Base-by-base conservation (phyloP, 345 rosid species). In the Gossypium australe region DNA sequence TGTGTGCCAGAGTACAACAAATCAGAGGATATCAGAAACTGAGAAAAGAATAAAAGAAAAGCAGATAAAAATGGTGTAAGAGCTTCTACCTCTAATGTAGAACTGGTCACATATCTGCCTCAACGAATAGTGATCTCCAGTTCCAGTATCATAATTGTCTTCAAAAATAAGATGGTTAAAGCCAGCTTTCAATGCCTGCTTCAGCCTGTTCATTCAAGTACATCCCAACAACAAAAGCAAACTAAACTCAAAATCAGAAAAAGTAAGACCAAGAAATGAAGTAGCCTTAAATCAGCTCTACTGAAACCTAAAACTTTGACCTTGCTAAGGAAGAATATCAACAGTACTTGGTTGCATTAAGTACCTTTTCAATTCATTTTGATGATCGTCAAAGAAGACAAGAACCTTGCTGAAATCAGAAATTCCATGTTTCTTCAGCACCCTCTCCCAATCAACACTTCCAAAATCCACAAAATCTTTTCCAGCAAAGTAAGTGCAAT, bases 141-240 rank as follows among this genome's bases (percentile, higher is more conserved):
- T 95, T 77, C 99, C 99, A 18, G 99, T 95, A 79, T 95, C 99
- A 72, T 93, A 95, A 78, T 95, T 95, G 79, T 95, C 99, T 84
- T 95, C 99, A 70, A 95, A 95, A 71, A 95, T 79, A 80, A 95
- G 93, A 87, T 95, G 93, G 51, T 64, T 86, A 82, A 95, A 95
- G 55, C 99, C 98, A 61, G 89, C 90, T 60, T 88, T 83, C 75
- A 88, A 55, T 61, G 99, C 98, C 81, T 93, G 93, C 74, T 89
- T 90, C 74, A 93, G 72, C 81, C 99, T 95, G 86, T 58, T 77
- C 82, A 75, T 25, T 13, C 56, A 69, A 69, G 52, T 12, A 79
- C 20, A 38, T 56, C 9, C 34, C 51, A 57, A 25, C 38, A 43
- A 69, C 62, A 48, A 7, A 77, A 34, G 77, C 68, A 45, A 70